A percentile compares a stretch with the other conserved stretches of the same genome.
Evolutionary conservation across 805 yeast species (phyloP).

Genomic region (Danielozyma ontarioensis): DNA sequence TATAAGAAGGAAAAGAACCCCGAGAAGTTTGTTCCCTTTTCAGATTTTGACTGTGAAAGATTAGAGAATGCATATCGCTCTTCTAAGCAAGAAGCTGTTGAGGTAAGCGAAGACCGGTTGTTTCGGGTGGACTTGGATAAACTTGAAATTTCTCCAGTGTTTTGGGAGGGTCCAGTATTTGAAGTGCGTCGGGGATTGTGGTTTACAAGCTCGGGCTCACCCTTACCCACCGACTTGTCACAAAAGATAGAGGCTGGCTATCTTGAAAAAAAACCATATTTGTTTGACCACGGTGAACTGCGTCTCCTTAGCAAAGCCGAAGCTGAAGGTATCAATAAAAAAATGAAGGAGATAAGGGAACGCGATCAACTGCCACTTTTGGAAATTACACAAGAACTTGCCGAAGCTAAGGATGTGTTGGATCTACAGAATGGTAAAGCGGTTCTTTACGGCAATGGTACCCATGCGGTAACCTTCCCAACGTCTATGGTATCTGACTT

Average conservation of each 20-base stretch:
- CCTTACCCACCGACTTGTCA: slow-evolving; percentile 48
- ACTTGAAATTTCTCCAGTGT: slow-evolving; percentile 60
- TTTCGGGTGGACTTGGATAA: slow-evolving; percentile 62
- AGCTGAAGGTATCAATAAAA: slow-evolving; percentile 15
- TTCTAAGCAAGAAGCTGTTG: slow-evolving; percentile 25
- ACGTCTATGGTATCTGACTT: slow-evolving; percentile 35
- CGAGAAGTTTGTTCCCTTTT: slow-evolving; percentile 61
- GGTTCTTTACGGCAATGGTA: slow-evolving; percentile 36
- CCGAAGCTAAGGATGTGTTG: slow-evolving; percentile 23
- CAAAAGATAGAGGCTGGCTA: slow-evolving; percentile 57
- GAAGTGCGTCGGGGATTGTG: slow-evolving; percentile 83
- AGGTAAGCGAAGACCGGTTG: slow-evolving; percentile 77
- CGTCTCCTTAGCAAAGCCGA: slow-evolving; percentile 3
- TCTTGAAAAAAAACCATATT: slow-evolving; percentile 20
- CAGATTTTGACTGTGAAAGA: slow-evolving; percentile 53
- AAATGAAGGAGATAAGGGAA: slow-evolving; percentile 3
- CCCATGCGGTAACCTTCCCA: slow-evolving; percentile 45
- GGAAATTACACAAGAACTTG: slow-evolving; percentile 9
- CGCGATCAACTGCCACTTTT: too few species aligned
- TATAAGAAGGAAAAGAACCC: slow-evolving; percentile 51
- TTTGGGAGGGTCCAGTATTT: slow-evolving; percentile 85
- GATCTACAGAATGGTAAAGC: slow-evolving; percentile 29
- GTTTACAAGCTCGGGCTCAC: slow-evolving; percentile 59
- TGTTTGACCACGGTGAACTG: slow-evolving; percentile 1
- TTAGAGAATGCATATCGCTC: slow-evolving; percentile 50